phyloP scores from a whole-genome alignment of 129 eudicot genomes.

The Mikania micrantha region DNA sequence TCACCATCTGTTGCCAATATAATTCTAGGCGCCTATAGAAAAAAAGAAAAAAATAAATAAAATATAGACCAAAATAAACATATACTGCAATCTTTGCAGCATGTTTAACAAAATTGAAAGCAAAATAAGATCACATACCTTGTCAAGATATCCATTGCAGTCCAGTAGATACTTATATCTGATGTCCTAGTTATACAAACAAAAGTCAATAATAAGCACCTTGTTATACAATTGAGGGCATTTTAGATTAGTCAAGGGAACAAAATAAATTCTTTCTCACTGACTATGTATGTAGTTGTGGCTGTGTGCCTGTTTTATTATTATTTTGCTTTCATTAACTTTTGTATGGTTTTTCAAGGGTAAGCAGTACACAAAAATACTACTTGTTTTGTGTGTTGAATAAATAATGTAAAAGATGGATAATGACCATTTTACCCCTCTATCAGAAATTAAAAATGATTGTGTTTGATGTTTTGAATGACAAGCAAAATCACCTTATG shows the following conservation, averaged over 20 bases:
- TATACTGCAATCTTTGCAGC: neutral
- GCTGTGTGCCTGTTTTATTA: neutral
- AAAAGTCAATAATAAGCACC: neutral
- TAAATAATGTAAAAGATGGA: neutral
- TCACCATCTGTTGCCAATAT: constrained; percentile 87
- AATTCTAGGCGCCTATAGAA: constrained; percentile 59
- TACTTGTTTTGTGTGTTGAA: neutral
- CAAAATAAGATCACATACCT: constrained; percentile 41
- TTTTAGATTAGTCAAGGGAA: neutral
- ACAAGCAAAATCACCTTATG: neutral
- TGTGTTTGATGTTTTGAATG: neutral
- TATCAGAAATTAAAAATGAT: neutral
- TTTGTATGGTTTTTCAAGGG: neutral
- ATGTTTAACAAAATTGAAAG: neutral
- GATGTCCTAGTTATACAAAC: constrained; percentile 48
- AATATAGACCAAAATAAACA: neutral
- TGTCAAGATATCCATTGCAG: constrained; percentile 66
- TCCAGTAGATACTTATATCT: constrained; percentile 67
- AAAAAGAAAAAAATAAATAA: too few relatives aligned
- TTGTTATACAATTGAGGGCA: neutral
- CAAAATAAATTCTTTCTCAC: neutral
- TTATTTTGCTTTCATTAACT: neutral
- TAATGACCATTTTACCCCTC: neutral
- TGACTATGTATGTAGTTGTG: neutral
- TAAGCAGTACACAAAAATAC: neutral